These are phyloP conservation scores for Nakazawaea peltata DNA, from an alignment of 805 yeast species.

Conservation along the genomic window DNA sequence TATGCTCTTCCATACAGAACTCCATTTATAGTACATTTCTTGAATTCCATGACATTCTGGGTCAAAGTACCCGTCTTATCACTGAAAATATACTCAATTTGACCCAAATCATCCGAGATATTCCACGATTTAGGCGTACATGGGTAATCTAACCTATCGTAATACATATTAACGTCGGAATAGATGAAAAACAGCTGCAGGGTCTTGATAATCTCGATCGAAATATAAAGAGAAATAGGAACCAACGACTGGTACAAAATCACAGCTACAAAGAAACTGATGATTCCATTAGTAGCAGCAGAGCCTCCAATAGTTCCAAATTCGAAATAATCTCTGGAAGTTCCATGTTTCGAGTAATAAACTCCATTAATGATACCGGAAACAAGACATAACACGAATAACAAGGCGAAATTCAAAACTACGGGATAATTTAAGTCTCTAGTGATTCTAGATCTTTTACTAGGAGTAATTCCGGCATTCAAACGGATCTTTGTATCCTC, in stretches of 20 bases:
- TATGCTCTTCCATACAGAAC: slow-evolving; percentile 65
- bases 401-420: slow-evolving; percentile 47
- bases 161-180: slow-evolving; percentile 64
- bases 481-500: slow-evolving; percentile 68
- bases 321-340: slow-evolving; percentile 51
- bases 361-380: slow-evolving; percentile 68
- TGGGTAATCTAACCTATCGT: slow-evolving; percentile 60
- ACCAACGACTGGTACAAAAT: slow-evolving; percentile 71
- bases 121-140: slow-evolving; percentile 81
- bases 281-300: slow-evolving; percentile 57
- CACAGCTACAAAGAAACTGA: slow-evolving; percentile 64
- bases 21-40: slow-evolving; percentile 65
- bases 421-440: slow-evolving; percentile 63
- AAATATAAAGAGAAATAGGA: slow-evolving; percentile 72
- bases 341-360: slow-evolving; percentile 34
- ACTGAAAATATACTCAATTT: slow-evolving; percentile 72
- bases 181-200: slow-evolving; percentile 69
- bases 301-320: slow-evolving; percentile 50
- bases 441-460: slow-evolving; percentile 58
- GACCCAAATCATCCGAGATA: slow-evolving; percentile 78
- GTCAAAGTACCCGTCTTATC: slow-evolving; percentile 84
- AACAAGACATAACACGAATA: slow-evolving; percentile 59
- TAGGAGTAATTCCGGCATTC: slow-evolving; percentile 73
- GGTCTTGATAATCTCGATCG: slow-evolving; percentile 74
- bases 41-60: slow-evolving; percentile 78